A percentile compares a stretch with the other conserved stretches of the same genome.
Evolutionary conservation across 176 grass and related monocot genomes (phyloP).

Genomic region (Coix lacrymajobi): DNA sequence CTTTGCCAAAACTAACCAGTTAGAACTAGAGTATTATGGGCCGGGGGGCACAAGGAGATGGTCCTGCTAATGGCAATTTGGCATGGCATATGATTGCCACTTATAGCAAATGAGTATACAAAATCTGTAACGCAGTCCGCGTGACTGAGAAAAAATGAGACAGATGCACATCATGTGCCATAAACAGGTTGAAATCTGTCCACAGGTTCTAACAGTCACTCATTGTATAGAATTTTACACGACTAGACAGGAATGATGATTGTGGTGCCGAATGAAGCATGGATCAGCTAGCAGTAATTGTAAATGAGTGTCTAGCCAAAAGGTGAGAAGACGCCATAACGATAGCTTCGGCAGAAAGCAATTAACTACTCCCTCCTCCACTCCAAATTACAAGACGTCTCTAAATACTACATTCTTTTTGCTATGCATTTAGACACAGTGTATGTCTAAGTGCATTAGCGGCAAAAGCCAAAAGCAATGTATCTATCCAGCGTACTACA

Average conservation of each 20-base stretch:
- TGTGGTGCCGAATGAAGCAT: neutral
- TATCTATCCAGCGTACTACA: neutral
- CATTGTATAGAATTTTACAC: neutral
- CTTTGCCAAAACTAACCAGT: slow-evolving; percentile 2
- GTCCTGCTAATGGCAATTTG: slow-evolving; percentile 19
- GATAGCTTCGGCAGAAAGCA: slow-evolving; percentile 33
- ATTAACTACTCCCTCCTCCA: too few species aligned
- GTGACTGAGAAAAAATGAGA: neutral
- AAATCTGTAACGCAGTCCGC: neutral
- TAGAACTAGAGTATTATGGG: neutral
- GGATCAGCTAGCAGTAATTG: slow-evolving; percentile 29
- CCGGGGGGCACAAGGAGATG: neutral
- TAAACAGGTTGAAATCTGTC: neutral
- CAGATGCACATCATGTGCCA: neutral
- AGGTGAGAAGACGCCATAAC: slow-evolving; percentile 9
- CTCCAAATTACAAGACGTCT: too few species aligned
- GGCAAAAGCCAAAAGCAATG: too few species aligned
- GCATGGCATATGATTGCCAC: slow-evolving; percentile 31
- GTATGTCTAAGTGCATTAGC: too few species aligned
- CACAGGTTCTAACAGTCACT: neutral
- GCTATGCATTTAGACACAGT: too few species aligned
- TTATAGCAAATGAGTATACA: slow-evolving; percentile 14
- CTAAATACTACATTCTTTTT: too few species aligned
- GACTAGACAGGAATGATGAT: neutral
- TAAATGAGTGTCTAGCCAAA: slow-evolving; percentile 20